A percentile compares a stretch with the other conserved stretches of the same genome.
Conservation (phyloP, 1,284 basidiomycete species). For the Trichosporon faecale region DNA sequence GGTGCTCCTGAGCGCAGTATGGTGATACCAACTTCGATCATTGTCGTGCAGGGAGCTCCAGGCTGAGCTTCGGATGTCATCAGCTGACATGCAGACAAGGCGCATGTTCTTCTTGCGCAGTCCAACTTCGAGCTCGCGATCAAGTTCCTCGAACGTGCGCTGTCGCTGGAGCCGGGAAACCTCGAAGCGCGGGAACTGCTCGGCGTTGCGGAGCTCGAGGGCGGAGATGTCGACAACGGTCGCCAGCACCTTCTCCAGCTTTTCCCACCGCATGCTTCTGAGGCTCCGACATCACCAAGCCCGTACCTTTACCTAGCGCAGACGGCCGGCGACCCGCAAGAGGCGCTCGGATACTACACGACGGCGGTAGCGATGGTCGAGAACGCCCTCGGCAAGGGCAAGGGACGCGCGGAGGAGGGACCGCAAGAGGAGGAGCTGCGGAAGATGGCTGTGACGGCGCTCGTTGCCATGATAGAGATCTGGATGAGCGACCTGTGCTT, state of each 20-base stretch:
- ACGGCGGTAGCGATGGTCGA: slow-evolving; percentile 73
- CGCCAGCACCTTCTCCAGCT: slow-evolving; percentile 57
- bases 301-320: slow-evolving; percentile 90
- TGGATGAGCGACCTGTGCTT: slow-evolving; percentile 96
- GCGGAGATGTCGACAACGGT: slow-evolving; percentile 70
- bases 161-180: slow-evolving; percentile 65
- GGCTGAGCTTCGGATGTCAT: neutral
- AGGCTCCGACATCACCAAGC: slow-evolving; percentile 63
- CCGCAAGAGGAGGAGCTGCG: slow-evolving; percentile 64
- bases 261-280: slow-evolving; percentile 59
- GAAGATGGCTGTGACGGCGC: slow-evolving; percentile 72
- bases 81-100: slow-evolving; percentile 45
- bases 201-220: slow-evolving; percentile 72
- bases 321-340: slow-evolving; percentile 65
- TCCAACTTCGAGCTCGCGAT: slow-evolving; percentile 78
- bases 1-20: neutral
- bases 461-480: slow-evolving; percentile 89
- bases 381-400: slow-evolving; percentile 56
- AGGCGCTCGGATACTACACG: slow-evolving; percentile 75
- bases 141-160: slow-evolving; percentile 66
- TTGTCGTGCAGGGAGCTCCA: too few species aligned
- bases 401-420: slow-evolving; percentile 27
- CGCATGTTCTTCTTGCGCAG: slow-evolving; percentile 72
- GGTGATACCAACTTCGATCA: neutral
- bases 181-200: slow-evolving; percentile 73